These are phyloP conservation scores for Curvularia sp. DNA, from an alignment of 2,329 filamentous ascomycete species.

Conservation along the genomic window DNA sequence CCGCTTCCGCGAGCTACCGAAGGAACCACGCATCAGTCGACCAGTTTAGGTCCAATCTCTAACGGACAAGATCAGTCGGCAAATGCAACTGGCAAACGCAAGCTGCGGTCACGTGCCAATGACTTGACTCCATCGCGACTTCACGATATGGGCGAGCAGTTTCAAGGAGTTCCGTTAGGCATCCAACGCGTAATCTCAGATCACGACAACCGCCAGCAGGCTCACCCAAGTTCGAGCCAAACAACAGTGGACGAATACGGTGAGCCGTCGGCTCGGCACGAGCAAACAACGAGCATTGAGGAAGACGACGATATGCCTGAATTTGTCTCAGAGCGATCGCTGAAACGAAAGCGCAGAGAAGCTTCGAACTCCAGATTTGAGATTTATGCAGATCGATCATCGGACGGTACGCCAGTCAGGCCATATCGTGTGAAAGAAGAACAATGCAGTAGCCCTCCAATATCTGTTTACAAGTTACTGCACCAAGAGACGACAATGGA, in stretches of 20 bases:
- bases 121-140: neutral
- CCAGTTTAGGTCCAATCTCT: neutral
- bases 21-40: neutral
- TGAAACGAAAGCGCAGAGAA: slow-evolving; percentile 53
- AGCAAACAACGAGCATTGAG: slow-evolving; percentile 14
- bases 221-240: slow-evolving; percentile 52
- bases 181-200: neutral
- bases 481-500: slow-evolving; percentile 54
- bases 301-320: slow-evolving; percentile 52
- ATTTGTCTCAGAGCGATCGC: slow-evolving; percentile 51
- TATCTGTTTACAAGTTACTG: slow-evolving; percentile 24
- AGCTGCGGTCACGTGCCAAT: neutral
- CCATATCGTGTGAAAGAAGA: slow-evolving; percentile 53
- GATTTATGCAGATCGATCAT: slow-evolving; percentile 31
- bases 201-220: slow-evolving; percentile 8
- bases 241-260: slow-evolving; percentile 51
- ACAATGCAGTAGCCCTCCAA: slow-evolving; percentile 42
- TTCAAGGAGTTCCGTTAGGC: neutral
- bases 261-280: slow-evolving; percentile 21
- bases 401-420: slow-evolving; percentile 40
- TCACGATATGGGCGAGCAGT: neutral
- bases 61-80: neutral
- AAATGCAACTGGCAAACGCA: slow-evolving; percentile 18
- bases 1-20: slow-evolving; percentile 10
- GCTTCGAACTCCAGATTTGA: slow-evolving; percentile 23